Evolutionary conservation across 345 rosid species (phyloP), one percentile per base, ranked within the genome.

Genomic region (Sisymbrium altissimum): DNA sequence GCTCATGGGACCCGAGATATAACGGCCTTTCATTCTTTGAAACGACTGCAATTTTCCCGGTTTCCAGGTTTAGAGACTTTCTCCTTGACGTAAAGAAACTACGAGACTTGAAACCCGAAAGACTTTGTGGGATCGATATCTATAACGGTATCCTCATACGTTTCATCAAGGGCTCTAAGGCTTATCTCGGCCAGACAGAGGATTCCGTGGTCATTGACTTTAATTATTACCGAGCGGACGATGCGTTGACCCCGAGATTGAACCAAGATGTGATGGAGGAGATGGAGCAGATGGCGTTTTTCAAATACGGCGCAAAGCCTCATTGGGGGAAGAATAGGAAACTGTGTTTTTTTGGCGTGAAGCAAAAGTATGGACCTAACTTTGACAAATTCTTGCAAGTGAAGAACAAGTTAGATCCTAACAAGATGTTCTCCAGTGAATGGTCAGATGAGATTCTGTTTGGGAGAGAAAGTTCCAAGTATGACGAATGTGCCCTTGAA

Each of bases 301-400:
- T 87, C 66, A 88, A 88, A 64, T 35, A 91, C 18, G 87, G 84
- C n/a, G 97, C 97, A 0, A 88, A 71, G 69, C 95, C 98, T 0
- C 98, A 94, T 63, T 94, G 96, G 96, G 92, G 84, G 6, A 94
- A 94, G 79, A 94, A 91, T 39, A 84, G 90, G 78, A 89, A 88
- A 66, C 14, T 82, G 38, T 92, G 88, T 9, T 91, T 94, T 84
- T 41, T 72, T 14, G 83, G 83, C 6, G 93, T 87, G 58, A 82
- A 81, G 72, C 50, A n/a, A 14, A 94, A 88, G 84, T 87, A 81
- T 58, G 83, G 80, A 0, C 73, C 77, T 44, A 71, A 66, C 57
- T 79, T 85, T 3, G 45, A 36, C 14, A 87, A 73, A 66, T 94
- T 89, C 40, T 0, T 88, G 49, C 75, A 57, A 56, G 90, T 81